Conservation (phyloP, 768 basidiomycete genomes). For the Leucocoprinus sp. region DNA sequence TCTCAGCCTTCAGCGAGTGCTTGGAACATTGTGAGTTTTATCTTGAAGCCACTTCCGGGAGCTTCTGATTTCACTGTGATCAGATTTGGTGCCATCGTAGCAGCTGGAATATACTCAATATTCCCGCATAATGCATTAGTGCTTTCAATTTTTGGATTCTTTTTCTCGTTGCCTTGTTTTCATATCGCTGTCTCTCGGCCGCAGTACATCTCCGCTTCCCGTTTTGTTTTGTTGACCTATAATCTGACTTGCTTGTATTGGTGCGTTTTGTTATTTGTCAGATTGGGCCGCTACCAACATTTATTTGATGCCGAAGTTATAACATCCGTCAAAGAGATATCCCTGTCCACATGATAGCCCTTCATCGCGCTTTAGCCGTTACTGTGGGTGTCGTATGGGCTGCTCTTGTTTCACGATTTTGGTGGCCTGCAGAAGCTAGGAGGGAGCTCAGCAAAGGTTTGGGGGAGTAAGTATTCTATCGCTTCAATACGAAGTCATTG, state of each 20-base stretch:
- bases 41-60: neutral
- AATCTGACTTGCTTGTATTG: slow-evolving; percentile 77
- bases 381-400: slow-evolving; percentile 87
- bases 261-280: slow-evolving; percentile 27
- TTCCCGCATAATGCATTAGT: slow-evolving; percentile 71
- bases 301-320: slow-evolving; percentile 40
- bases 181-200: slow-evolving; percentile 80
- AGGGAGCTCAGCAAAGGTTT: slow-evolving; percentile 78
- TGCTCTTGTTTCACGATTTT: slow-evolving; percentile 74
- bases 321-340: slow-evolving; percentile 61
- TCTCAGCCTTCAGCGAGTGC: slow-evolving; percentile 71
- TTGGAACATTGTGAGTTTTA: slow-evolving; percentile 70
- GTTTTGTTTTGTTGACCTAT: slow-evolving; percentile 82
- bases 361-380: slow-evolving; percentile 73
- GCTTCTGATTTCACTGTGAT: slow-evolving; percentile 10
- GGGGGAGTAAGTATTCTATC: slow-evolving; percentile 75
- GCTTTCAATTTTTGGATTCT: slow-evolving; percentile 77
- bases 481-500: too few species aligned
- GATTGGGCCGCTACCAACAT: neutral
- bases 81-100: slow-evolving; percentile 74
- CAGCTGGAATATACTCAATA: slow-evolving; percentile 60
- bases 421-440: slow-evolving; percentile 96
- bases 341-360: slow-evolving; percentile 62
- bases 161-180: slow-evolving; percentile 92
- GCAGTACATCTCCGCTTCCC: slow-evolving; percentile 61